phyloP scores from a whole-genome alignment of 768 basidiomycete genomes.

The Boletus fagicola region DNA sequence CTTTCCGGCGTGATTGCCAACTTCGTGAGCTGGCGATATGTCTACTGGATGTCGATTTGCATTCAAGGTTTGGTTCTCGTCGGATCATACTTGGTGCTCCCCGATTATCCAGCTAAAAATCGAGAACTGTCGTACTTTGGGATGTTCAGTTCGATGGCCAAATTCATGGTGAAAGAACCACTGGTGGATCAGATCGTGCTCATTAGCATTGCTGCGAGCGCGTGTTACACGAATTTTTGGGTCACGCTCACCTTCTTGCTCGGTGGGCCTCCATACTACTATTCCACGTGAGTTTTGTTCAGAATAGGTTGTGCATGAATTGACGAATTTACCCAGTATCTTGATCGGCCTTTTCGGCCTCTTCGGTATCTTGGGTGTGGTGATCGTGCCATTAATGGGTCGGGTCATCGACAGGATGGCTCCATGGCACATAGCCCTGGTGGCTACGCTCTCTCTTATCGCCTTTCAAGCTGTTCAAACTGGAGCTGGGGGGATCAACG shows the following conservation, averaged over 20 bases:
- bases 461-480: constrained; percentile 59
- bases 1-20: constrained; percentile 70
- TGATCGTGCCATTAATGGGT: constrained; percentile 66
- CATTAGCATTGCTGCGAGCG: constrained; percentile 53
- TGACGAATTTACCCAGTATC: constrained; percentile 26
- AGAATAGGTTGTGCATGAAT: not conserved
- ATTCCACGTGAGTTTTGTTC: constrained; percentile 50
- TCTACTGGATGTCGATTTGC: constrained; percentile 73
- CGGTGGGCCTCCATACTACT: constrained; percentile 68
- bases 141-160: constrained; percentile 72
- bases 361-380: constrained; percentile 64
- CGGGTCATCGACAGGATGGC: constrained; percentile 62
- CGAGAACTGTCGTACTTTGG: constrained; percentile 56
- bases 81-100: constrained; percentile 59
- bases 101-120: constrained; percentile 79
- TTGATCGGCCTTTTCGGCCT: constrained; percentile 71
- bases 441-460: constrained; percentile 45
- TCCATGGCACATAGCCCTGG: constrained; percentile 70
- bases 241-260: constrained; percentile 79
- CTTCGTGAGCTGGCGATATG: constrained; percentile 64
- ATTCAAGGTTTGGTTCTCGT: constrained; percentile 56
- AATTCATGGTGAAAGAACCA: constrained; percentile 71
- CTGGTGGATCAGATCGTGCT: constrained; percentile 64
- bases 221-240: constrained; percentile 61
- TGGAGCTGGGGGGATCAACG: constrained; percentile 62